Percentiles rank a stretch among this genome's conserved stretches.
phyloP scores from a whole-genome alignment of 2,329 filamentous ascomycete species.

The Fusarium chaquense region DNA sequence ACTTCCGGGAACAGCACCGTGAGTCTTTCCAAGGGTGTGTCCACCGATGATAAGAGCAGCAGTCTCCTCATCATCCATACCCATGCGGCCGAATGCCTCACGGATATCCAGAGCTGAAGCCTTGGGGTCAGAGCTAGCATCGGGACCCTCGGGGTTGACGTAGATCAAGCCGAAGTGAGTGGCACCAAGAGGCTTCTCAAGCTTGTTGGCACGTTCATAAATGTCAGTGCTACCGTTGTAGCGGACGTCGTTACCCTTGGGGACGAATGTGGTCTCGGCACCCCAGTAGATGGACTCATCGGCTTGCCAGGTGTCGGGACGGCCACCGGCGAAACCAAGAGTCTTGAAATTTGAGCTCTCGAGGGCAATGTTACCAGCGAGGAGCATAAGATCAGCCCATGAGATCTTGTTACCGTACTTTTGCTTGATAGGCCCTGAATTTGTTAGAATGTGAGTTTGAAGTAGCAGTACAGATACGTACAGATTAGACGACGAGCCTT shows the following conservation, averaged over 20 bases:
- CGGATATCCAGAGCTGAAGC: conserved; percentile 79
- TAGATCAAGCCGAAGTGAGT: conserved; percentile 78
- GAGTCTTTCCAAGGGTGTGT: conserved; percentile 84
- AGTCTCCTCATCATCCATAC: conserved; percentile 86
- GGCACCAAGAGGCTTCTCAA: conserved; percentile 76
- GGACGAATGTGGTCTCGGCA: conserved; percentile 77
- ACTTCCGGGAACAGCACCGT: conserved; percentile 74
- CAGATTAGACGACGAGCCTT: conserved; percentile 83
- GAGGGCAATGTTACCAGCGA: conserved; percentile 81
- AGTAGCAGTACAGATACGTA: not conserved
- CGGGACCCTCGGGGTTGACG: conserved; percentile 83
- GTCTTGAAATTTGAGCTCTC: conserved; percentile 82
- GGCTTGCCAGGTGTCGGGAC: conserved; percentile 78
- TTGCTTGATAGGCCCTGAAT: conserved; percentile 76
- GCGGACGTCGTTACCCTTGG: conserved; percentile 74
- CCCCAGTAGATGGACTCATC: conserved; percentile 85
- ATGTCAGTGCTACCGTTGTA: conserved; percentile 69
- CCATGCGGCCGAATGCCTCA: conserved; percentile 81
- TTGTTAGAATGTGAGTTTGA: not conserved
- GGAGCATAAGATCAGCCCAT: conserved; percentile 79
- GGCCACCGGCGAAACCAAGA: conserved; percentile 79
- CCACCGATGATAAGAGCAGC: conserved; percentile 83
- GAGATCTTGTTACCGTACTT: conserved; percentile 88
- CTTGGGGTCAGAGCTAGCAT: conserved; percentile 76
- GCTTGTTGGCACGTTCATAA: conserved; percentile 66